Base-by-base conservation (phyloP, 2,329 filamentous ascomycete species). In the Botrytis deweyae region DNA sequence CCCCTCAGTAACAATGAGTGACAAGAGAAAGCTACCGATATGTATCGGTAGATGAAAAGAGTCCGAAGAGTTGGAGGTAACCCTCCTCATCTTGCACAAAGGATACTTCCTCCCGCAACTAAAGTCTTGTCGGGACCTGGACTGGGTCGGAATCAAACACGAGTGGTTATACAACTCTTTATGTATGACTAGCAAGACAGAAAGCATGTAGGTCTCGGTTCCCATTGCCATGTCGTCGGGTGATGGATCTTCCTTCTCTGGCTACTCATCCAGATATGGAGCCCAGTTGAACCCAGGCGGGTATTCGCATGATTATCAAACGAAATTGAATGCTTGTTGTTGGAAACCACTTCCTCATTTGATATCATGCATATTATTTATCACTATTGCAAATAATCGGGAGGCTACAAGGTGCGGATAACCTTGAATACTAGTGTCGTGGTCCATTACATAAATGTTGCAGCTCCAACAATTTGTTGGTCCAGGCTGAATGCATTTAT, bases 181-280 rank as follows among this genome's bases (percentile, higher is more conserved):
- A 14, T 70, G 55, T 62, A 62, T 62, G 52, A 46, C 55, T 40
- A 40, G 59, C 14, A 38, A 52, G 33, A 64, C 58, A 33, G 12
- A 52, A 29, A 25, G 16, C 25, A 71, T 65, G 25, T 52, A 18
- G 33, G 16, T 25, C 22, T 70, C 58, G 36, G 69, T 55, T 71
- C 42, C 69, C 59, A 65, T 65, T 71, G 59, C 69, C 69, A 71
- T 71, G 59, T 52, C 69, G 52, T 62, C 33, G 69, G 44, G 44
- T 55, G 49, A 64, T 29, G 33, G 42, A 29, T 4, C 29, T 63
- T 44, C 58, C 58, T 38, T 29, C 8, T 38, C 20, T 62, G 59
- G 36, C 36, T 25, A 38, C 33, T 25, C 36, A 33, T 44, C 52
- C 8, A 29, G 18, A 22, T 29, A 36, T 38, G 46, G 18, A 62